Evolutionary conservation across 2,329 filamentous ascomycete genomes (phyloP).

Genomic region (Didymella sp.): DNA sequence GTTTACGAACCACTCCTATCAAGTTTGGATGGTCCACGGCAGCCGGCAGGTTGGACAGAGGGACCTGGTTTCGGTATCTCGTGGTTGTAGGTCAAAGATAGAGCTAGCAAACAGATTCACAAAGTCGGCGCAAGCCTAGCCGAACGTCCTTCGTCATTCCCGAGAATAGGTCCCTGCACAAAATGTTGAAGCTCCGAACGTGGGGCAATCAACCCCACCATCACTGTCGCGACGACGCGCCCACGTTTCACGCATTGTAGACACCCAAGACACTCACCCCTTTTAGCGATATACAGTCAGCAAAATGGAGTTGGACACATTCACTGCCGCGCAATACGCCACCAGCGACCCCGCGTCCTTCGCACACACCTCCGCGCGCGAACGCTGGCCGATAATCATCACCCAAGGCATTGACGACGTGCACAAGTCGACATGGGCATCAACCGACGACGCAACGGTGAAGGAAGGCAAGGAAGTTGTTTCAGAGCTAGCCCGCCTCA

Average conservation of each 20-base stretch:
- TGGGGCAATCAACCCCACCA: conserved; percentile 13
- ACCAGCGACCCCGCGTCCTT: conserved; percentile 88
- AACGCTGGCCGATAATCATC: conserved; percentile 93
- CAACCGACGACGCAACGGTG: conserved; percentile 67
- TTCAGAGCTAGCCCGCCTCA: conserved; percentile 78
- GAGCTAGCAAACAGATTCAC: no score
- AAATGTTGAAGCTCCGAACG: conserved; percentile 9
- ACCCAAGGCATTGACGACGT: conserved; percentile 93
- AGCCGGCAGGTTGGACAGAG: no score
- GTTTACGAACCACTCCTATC: no score
- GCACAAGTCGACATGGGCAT: conserved; percentile 72
- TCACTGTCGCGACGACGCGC: background rate
- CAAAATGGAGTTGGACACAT: conserved; percentile 34
- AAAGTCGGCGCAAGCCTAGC: background rate
- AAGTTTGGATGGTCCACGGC: no score
- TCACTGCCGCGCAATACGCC: conserved; percentile 69
- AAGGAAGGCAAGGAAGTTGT: conserved; percentile 88
- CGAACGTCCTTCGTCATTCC: background rate
- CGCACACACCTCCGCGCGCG: conserved; percentile 81
- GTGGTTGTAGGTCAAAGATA: no score
- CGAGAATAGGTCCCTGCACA: background rate
- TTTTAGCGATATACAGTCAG: background rate
- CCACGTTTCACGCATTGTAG: background rate
- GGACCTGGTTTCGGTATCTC: no score
- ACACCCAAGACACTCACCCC: background rate